Conservation (phyloP, 192 early-diverging fungal species). For the Spinellus fusiger region DNA sequence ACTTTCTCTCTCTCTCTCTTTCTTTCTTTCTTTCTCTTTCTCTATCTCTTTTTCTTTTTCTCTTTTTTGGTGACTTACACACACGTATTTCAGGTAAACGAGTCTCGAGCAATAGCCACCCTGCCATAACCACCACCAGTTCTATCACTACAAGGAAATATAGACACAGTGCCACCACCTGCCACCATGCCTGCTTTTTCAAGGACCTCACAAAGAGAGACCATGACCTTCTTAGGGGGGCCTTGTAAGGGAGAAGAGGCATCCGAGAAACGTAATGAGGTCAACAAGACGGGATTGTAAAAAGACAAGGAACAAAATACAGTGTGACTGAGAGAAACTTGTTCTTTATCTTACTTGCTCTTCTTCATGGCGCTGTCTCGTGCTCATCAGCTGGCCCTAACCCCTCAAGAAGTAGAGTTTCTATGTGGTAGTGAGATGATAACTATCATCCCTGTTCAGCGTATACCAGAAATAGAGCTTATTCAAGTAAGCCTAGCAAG, state of each 20-base stretch:
- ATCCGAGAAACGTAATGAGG: background rate
- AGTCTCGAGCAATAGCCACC: conserved; percentile 23
- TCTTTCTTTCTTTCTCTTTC: too few species aligned
- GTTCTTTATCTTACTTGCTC: conserved; percentile 1
- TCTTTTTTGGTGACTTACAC: too few species aligned
- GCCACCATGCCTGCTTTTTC: conserved; percentile 36
- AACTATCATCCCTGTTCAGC: conserved; percentile 66
- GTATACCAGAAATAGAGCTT: conserved; percentile 66
- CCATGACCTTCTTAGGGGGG: background rate
- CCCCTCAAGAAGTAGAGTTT: conserved; percentile 83
- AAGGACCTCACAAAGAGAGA: background rate
- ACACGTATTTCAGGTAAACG: conserved; percentile 34
- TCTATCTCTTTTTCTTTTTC: too few species aligned
- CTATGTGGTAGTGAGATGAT: conserved; percentile 74
- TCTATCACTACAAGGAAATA: conserved; percentile 28
- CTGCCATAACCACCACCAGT: conserved; percentile 26
- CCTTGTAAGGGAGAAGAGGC: background rate
- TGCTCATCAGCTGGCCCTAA: conserved; percentile 44
- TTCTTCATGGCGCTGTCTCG: conserved; percentile 42
- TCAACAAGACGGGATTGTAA: background rate
- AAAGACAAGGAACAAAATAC: background rate
- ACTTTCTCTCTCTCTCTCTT: too few species aligned
- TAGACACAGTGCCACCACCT: conserved; percentile 19
- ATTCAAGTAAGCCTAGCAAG: conserved; percentile 50
- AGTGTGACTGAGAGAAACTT: background rate